Conservation (phyloP, 805 yeast genomes). For the Pichia californica region DNA sequence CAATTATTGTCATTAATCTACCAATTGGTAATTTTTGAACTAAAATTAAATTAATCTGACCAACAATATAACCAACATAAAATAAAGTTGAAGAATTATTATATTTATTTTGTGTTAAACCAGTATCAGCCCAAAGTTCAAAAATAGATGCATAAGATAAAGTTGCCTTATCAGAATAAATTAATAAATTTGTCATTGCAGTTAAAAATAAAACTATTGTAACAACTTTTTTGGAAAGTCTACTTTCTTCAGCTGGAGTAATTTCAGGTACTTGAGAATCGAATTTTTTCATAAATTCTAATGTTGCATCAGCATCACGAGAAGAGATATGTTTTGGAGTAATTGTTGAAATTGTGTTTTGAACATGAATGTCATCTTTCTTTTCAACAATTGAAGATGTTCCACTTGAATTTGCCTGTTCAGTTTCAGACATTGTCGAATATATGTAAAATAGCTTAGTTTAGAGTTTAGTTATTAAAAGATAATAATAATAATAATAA, state of each 20-base stretch:
- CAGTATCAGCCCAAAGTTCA: constrained; percentile 42
- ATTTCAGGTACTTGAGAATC: constrained; percentile 18
- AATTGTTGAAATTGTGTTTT: background rate
- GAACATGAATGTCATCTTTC: background rate
- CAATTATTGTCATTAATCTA: constrained; percentile 31
- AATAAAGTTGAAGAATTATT: constrained; percentile 43
- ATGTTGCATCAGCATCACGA: constrained; percentile 26
- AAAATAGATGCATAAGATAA: constrained; percentile 35
- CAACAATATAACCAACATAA: constrained; percentile 44
- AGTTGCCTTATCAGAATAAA: constrained; percentile 38
- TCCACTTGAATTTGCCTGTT: too few relatives aligned
- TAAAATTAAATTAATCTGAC: constrained; percentile 38
- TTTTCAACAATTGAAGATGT: background rate
- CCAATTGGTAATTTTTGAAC: constrained; percentile 41
- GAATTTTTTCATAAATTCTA: constrained; percentile 20
- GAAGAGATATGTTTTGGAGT: constrained; percentile 6
- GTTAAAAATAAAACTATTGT: constrained; percentile 22
- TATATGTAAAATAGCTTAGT: too few relatives aligned
- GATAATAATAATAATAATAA: too few relatives aligned
- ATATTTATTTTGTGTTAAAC: constrained; percentile 32
- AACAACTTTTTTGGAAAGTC: constrained; percentile 16
- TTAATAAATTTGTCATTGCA: constrained; percentile 19
- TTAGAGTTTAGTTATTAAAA: too few relatives aligned
- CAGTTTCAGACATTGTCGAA: background rate
- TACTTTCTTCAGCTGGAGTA: constrained; percentile 17